Base-by-base conservation (phyloP, 78 protist genomes). In the Dictyostelium firmibasis region DNA sequence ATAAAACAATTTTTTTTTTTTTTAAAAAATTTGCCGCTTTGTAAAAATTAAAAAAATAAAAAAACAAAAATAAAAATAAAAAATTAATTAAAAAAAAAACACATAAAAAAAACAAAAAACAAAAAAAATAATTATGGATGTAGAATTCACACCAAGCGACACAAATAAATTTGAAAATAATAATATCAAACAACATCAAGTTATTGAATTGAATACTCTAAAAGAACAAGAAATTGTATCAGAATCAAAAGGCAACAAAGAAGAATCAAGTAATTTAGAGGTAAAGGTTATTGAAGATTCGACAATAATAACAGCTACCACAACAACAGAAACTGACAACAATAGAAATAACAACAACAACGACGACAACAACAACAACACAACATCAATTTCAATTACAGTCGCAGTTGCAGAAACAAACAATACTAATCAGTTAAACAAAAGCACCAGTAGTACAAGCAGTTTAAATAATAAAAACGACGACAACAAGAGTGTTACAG, bases 101-200 rank as follows among this genome's bases (percentile, higher is more conserved):
- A 53, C 14, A 64, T 14, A 60, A 60, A 60, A 60, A 60, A 60
- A 67, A 67, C 31, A 53, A 53, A 53, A 53, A 53, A 14, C 2
- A 53, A 60, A 60, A 60, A 60, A 60, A 60, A 67, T 25, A 11
- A 67, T 67, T 67, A 75, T 75, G 81, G 81, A 75, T 33, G 81
- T 75, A 75, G 81, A 75, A 75, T 75, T 75, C 29, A 27, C 14
- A 36, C 81, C 81, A 35, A 27, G 75, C 27, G 67, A 57, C 27
- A 57, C 67, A 57, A 25, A 27, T 27, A 67, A 67, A 67, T 67
- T 67, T 67, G 75, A 67, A 67, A 31, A 33, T 11, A 67, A 67
- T 67, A 67, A 10, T 27, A 67, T 27, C 75, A n/a, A 67, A 27
- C 75, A 67, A 27, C 75, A 67, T 9, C 75, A 67, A 67, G 38